These are phyloP conservation scores for Aphanomyces stellatus DNA, from an alignment of 352 stramenopile genomes.

Conservation along the genomic window DNA sequence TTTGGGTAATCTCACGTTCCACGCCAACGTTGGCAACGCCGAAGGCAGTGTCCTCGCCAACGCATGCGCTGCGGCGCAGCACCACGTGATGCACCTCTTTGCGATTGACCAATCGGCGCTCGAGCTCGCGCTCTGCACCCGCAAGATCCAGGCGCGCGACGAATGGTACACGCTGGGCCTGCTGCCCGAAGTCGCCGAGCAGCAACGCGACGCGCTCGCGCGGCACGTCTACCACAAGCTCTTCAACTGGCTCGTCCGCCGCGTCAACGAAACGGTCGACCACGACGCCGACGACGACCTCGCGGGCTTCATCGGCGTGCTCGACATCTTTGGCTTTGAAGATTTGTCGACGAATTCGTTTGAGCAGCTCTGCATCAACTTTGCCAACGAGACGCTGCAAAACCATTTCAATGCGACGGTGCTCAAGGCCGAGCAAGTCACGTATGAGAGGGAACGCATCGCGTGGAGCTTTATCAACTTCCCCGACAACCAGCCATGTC, in stretches of 20 bases:
- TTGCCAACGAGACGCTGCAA: constrained; percentile 90
- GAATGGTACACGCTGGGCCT: constrained; percentile 82
- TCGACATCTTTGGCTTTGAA: constrained; percentile 88
- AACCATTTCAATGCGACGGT: constrained; percentile 89
- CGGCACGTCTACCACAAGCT: constrained; percentile 93
- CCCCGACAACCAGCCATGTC: constrained; percentile 82
- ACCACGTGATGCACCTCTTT: constrained; percentile 80
- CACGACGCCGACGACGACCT: constrained; percentile 34
- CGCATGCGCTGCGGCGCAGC: constrained; percentile 47
- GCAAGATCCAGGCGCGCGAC: constrained; percentile 90
- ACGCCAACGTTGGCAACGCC: constrained; percentile 37
- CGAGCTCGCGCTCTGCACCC: constrained; percentile 85
- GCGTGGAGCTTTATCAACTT: constrained; percentile 87
- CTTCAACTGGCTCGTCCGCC: constrained; percentile 87
- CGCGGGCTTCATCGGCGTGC: constrained; percentile 54
- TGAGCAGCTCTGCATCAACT: constrained; percentile 94
- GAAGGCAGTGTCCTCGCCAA: constrained; percentile 54
- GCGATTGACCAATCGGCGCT: constrained; percentile 82
- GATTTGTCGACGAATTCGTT: constrained; percentile 88
- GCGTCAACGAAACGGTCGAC: constrained; percentile 82
- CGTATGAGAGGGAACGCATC: constrained; percentile 83
- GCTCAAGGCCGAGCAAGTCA: constrained; percentile 79
- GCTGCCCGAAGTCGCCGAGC: constrained; percentile 61
- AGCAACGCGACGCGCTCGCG: constrained; percentile 89
- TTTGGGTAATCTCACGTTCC: constrained; percentile 92